Conservation (phyloP, 768 basidiomycete species). For the Amanita inopinata region DNA sequence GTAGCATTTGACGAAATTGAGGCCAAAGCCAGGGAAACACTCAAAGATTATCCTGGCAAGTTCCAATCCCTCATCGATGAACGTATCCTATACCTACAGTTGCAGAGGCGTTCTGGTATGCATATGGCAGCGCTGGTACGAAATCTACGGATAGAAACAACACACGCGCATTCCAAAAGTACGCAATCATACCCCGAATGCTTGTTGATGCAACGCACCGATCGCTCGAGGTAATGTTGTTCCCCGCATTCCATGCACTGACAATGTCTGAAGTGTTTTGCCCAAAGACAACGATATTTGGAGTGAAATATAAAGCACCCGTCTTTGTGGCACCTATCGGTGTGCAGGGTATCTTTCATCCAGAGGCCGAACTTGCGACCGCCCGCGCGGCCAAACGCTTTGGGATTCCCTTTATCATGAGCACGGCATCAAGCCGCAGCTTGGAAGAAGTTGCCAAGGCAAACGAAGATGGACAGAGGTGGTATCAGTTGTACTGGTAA, state of each 20-base stretch:
- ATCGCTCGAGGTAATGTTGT: conserved; percentile 56
- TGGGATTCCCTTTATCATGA: conserved; percentile 63
- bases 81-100: neutral
- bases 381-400: conserved; percentile 56
- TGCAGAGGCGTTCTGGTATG: conserved; percentile 63
- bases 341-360: conserved; percentile 64
- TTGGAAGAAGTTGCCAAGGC: conserved; percentile 74
- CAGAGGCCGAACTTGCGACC: conserved; percentile 62
- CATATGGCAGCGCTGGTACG: conserved; percentile 68
- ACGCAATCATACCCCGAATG: conserved; percentile 77
- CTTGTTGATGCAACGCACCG: conserved; percentile 50
- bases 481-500: conserved; percentile 81
- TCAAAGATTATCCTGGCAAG: conserved; percentile 49
- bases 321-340: conserved; percentile 68
- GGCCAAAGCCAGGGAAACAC: conserved; percentile 50
- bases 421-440: conserved; percentile 60
- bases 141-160: conserved; percentile 61
- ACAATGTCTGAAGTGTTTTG: too few species aligned
- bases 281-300: conserved; percentile 73
- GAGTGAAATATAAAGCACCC: conserved; percentile 50
- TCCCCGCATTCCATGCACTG: too few species aligned
- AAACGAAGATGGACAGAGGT: conserved; percentile 57
- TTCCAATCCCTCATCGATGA: neutral
- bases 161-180: conserved; percentile 50
- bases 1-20: conserved; percentile 56